These are phyloP conservation scores for Jaapia argillacea DNA, from an alignment of 768 basidiomycete species.

Conservation along the genomic window DNA sequence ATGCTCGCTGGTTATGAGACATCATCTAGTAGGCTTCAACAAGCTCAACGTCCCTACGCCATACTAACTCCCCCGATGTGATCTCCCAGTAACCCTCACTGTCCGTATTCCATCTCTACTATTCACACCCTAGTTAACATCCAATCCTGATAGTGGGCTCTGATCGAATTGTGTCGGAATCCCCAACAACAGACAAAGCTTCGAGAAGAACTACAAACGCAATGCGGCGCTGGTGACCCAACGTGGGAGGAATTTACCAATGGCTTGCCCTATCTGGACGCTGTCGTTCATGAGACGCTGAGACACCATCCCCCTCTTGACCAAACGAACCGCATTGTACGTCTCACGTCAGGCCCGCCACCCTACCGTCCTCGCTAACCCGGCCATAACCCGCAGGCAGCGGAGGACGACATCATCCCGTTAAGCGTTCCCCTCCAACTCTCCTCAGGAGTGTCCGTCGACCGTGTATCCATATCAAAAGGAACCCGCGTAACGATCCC, in stretches of 20 bases:
- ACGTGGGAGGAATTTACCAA: constrained; percentile 43
- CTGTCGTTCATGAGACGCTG: constrained; percentile 34
- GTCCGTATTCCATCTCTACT: constrained; percentile 3
- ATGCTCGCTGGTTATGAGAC: constrained; percentile 42
- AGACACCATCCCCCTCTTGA: constrained; percentile 32
- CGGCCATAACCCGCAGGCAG: constrained; percentile 19
- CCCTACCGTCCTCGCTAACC: neutral
- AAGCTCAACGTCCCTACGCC: neutral
- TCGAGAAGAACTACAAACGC: constrained; percentile 33
- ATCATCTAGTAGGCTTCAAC: constrained; percentile 25
- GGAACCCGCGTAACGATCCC: constrained; percentile 29
- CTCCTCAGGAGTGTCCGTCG: constrained; percentile 17
- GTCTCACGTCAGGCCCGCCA: constrained; percentile 6
- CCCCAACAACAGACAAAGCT: constrained; percentile 36
- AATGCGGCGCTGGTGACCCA: constrained; percentile 33
- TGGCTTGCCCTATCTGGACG: constrained; percentile 45
- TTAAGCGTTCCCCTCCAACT: constrained; percentile 21
- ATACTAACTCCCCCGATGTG: neutral
- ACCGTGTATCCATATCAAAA: constrained; percentile 25
- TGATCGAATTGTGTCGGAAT: constrained; percentile 42
- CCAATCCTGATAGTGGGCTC: constrained; percentile 31
- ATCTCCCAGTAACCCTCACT: constrained; percentile 15
- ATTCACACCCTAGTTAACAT: neutral
- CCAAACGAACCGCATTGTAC: constrained; percentile 27
- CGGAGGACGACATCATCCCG: constrained; percentile 27